A percentile compares a stretch with the other conserved stretches of the same genome.
phyloP scores from a whole-genome alignment of 129 eudicot species.

The Helianthus annuus region DNA sequence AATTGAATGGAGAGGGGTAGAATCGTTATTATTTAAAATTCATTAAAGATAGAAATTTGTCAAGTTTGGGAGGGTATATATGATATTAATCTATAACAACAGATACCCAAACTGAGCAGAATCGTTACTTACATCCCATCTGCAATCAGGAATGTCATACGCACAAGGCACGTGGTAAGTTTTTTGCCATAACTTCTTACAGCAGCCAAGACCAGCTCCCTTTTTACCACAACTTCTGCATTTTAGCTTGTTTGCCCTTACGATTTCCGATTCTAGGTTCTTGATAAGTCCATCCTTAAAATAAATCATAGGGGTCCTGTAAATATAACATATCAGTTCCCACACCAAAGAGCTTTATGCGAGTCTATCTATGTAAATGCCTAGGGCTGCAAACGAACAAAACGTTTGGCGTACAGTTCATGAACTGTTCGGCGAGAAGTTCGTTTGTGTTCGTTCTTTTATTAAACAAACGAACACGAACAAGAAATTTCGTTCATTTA shows the following conservation, averaged over 20 bases:
- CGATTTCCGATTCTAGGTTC: constrained; percentile 72
- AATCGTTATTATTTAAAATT: no score
- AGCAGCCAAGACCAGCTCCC: constrained; percentile 97
- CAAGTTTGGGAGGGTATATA: no score
- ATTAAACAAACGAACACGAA: no score
- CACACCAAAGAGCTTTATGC: neutral
- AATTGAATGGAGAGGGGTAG: no score
- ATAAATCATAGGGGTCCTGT: constrained; percentile 79
- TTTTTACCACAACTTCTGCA: constrained; percentile 69
- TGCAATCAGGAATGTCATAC: constrained; percentile 49
- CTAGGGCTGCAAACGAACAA: no score
- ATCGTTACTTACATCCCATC: constrained; percentile 83
- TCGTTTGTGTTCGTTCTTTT: no score
- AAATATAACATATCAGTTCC: neutral
- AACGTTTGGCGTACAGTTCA: no score
- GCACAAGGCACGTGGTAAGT: constrained; percentile 91
- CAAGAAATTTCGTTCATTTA: no score
- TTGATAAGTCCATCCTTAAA: constrained; percentile 45
- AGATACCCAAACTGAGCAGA: neutral
- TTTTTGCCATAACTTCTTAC: constrained; percentile 57
- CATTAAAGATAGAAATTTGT: no score
- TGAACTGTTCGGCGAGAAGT: no score
- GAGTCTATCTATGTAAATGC: neutral
- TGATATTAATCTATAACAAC: neutral
- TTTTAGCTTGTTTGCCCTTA: constrained; percentile 78